Percentiles rank a stretch among this genome's conserved stretches.
Evolutionary conservation across 2,329 filamentous ascomycete species (phyloP).

Genomic region (Colletotrichum filicis): DNA sequence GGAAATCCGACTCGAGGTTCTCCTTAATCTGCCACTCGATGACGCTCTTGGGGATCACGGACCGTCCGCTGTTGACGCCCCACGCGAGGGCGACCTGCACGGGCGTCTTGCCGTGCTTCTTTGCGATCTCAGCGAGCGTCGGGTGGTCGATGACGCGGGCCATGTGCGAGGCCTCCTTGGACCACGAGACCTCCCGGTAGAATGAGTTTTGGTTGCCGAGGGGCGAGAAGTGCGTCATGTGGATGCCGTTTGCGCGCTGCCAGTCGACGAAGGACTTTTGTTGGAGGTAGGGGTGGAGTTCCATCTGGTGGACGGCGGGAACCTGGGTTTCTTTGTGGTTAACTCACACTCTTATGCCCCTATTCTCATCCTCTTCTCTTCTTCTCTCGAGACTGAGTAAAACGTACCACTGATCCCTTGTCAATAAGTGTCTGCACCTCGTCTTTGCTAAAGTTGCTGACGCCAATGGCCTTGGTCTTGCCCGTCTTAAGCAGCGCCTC

Average conservation of each 20-base stretch:
- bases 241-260: constrained; percentile 42
- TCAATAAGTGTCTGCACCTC: not conserved
- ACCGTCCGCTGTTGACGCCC: constrained; percentile 45
- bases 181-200: constrained; percentile 43
- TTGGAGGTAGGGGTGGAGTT: constrained; percentile 69
- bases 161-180: constrained; percentile 44
- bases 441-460: constrained; percentile 39
- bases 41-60: constrained; percentile 49
- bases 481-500: constrained; percentile 41
- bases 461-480: constrained; percentile 54
- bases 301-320: constrained; percentile 60
- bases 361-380: not conserved
- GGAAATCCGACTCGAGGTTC: not conserved
- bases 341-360: not conserved
- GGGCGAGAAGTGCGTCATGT: constrained; percentile 46
- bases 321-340: not conserved
- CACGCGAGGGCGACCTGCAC: constrained; percentile 46
- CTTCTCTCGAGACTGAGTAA: not conserved
- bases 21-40: constrained; percentile 45
- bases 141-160: constrained; percentile 42
- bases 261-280: constrained; percentile 39
- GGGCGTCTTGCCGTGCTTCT: constrained; percentile 43
- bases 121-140: constrained; percentile 39
- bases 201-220: constrained; percentile 47
- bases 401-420: not conserved